Conservation (phyloP, 2,329 filamentous ascomycete genomes). For the Daldinia eschscholtzii region DNA sequence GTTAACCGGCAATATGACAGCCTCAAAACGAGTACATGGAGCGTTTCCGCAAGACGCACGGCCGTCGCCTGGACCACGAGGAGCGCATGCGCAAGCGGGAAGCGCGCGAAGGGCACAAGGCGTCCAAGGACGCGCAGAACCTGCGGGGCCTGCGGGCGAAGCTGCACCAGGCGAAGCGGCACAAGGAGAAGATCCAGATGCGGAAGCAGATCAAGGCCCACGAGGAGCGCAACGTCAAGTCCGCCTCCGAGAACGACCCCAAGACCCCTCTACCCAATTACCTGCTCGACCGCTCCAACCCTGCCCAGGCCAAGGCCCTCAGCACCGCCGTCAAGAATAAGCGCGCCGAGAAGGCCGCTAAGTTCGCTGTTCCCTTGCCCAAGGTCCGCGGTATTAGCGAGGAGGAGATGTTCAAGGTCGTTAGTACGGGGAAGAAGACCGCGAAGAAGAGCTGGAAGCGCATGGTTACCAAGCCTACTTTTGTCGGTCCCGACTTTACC, state of each 20-base stretch:
- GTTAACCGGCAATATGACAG: constrained; percentile 56
- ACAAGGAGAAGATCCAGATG: constrained; percentile 99
- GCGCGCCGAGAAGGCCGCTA: constrained; percentile 90
- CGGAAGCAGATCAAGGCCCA: constrained; percentile 93
- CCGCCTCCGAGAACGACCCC: constrained; percentile 80
- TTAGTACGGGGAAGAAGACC: constrained; percentile 96
- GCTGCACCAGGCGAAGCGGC: constrained; percentile 90
- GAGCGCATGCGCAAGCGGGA: constrained; percentile 88
- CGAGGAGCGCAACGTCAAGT: constrained; percentile 97
- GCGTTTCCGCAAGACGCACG: constrained; percentile 45
- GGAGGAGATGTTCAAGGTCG: constrained; percentile 97
- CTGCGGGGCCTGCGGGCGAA: constrained; percentile 92
- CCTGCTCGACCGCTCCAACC: constrained; percentile 84
- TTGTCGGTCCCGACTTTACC: constrained; percentile 94
- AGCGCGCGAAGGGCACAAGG: constrained; percentile 90
- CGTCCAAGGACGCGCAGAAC: constrained; percentile 91
- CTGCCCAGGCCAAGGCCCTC: constrained; percentile 74
- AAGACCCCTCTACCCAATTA: constrained; percentile 90
- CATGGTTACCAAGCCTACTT: constrained; percentile 83
- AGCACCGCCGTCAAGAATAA: constrained; percentile 95
- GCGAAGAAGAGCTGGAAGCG: constrained; percentile 82
- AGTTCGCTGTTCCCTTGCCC: constrained; percentile 91
- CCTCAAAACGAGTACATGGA: constrained; percentile 81
- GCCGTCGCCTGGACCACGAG: constrained; percentile 65
- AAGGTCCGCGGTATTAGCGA: constrained; percentile 95